Evolutionary conservation across 495 filamentous ascomycete genomes (phyloP).

Genomic region (Astrothelium macrocarpum): DNA sequence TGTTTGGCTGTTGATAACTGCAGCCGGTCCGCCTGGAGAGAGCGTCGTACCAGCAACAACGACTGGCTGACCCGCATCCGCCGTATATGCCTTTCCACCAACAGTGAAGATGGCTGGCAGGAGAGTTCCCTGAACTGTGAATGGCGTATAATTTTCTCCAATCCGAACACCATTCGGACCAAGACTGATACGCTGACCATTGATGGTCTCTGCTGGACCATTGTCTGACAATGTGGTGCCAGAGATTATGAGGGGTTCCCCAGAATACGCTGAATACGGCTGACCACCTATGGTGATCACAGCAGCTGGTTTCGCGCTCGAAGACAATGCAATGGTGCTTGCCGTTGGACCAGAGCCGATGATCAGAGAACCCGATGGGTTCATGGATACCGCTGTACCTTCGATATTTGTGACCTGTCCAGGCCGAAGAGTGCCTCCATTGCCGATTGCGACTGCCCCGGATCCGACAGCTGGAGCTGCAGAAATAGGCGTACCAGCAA

Average conservation of each 20-base stretch:
- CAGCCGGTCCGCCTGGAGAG: background rate
- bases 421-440: background rate
- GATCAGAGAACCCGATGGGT: background rate
- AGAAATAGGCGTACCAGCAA: background rate
- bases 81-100: slow-evolving; percentile 1
- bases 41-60: background rate
- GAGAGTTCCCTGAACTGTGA: background rate
- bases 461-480: background rate
- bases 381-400: background rate
- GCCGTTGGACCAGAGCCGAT: background rate
- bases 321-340: background rate
- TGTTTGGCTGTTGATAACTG: background rate
- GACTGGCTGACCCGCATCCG: background rate
- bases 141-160: background rate
- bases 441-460: background rate
- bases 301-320: background rate
- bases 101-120: background rate
- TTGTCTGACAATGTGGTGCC: background rate
- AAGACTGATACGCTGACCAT: background rate
- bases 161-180: background rate
- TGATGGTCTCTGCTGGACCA: background rate
- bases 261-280: background rate
- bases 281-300: background rate
- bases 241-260: background rate
- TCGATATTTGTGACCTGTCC: background rate